phyloP scores from a whole-genome alignment of 2,329 filamentous ascomycete species.

The Fusarium sp. region DNA sequence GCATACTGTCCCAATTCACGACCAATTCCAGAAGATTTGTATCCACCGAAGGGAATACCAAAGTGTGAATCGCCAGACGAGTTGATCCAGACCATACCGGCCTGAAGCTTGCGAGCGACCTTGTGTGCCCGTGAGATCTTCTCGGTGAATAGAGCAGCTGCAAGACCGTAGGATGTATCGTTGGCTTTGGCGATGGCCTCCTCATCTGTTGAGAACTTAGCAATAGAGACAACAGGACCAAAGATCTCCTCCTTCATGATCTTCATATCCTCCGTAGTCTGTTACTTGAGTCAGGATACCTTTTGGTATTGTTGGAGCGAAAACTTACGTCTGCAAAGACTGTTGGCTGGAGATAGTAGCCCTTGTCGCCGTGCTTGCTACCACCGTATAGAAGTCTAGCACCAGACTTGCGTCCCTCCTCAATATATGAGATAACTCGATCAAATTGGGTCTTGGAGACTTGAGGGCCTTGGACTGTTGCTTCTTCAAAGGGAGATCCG shows the following conservation, averaged over 20 bases:
- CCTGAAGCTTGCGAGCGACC: conserved; percentile 59
- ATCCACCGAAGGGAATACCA: conserved; percentile 43
- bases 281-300: conserved; percentile 25
- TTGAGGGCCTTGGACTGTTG: conserved; percentile 72
- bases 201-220: conserved; percentile 36
- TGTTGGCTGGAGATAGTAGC: conserved; percentile 41
- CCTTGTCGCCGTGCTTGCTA: conserved; percentile 33
- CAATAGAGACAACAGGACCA: conserved; percentile 41
- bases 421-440: conserved; percentile 70
- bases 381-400: conserved; percentile 60
- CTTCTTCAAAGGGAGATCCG: conserved; percentile 68
- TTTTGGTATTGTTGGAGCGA: not conserved
- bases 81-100: conserved; percentile 56
- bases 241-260: conserved; percentile 46
- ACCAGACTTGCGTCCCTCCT: conserved; percentile 68
- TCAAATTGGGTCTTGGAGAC: conserved; percentile 71
- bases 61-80: conserved; percentile 40
- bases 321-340: conserved; percentile 41
- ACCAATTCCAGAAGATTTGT: conserved; percentile 38
- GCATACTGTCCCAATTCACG: conserved; percentile 40
- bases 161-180: conserved; percentile 61
- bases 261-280: conserved; percentile 39
- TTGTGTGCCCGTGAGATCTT: conserved; percentile 53
- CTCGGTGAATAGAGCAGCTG: conserved; percentile 63
- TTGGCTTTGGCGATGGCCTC: conserved; percentile 42